Percentiles rank a stretch among this genome's conserved stretches.
phyloP scores from a whole-genome alignment of 495 filamentous ascomycete species.

The Aspergillus panamensis region DNA sequence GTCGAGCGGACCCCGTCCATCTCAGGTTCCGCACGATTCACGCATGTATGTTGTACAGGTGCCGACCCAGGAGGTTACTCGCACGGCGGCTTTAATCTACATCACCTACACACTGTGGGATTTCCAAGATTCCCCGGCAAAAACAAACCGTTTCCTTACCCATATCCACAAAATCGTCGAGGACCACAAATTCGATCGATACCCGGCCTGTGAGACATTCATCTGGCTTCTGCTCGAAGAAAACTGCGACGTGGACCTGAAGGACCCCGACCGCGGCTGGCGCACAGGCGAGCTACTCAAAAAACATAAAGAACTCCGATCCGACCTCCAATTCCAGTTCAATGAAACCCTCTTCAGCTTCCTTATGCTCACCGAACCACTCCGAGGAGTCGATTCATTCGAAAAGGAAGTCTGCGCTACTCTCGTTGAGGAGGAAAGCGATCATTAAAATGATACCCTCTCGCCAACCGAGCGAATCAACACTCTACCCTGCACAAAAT shows the following conservation, averaged over 20 bases:
- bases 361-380: constrained; percentile 32
- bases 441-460: background rate
- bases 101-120: constrained; percentile 42
- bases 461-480: background rate
- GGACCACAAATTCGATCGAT: constrained; percentile 36
- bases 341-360: constrained; percentile 44
- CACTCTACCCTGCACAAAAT: background rate
- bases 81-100: constrained; percentile 41
- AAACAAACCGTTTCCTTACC: constrained; percentile 35
- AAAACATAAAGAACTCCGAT: constrained; percentile 37
- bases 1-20: constrained; percentile 44
- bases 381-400: constrained; percentile 35
- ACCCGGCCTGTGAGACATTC: constrained; percentile 43
- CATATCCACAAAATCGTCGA: constrained; percentile 27
- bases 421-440: background rate
- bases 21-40: constrained; percentile 36
- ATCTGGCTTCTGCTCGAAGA: constrained; percentile 45
- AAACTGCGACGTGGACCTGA: constrained; percentile 35
- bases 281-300: constrained; percentile 37
- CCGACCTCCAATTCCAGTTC: constrained; percentile 42
- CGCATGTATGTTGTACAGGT: constrained; percentile 41
- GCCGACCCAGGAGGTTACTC: constrained; percentile 39
- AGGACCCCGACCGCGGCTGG: constrained; percentile 40
- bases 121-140: constrained; percentile 31
- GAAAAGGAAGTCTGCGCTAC: constrained; percentile 25